phyloP scores from a whole-genome alignment of 2,329 filamentous ascomycete genomes.

The Tolypocladium endophyticum region DNA sequence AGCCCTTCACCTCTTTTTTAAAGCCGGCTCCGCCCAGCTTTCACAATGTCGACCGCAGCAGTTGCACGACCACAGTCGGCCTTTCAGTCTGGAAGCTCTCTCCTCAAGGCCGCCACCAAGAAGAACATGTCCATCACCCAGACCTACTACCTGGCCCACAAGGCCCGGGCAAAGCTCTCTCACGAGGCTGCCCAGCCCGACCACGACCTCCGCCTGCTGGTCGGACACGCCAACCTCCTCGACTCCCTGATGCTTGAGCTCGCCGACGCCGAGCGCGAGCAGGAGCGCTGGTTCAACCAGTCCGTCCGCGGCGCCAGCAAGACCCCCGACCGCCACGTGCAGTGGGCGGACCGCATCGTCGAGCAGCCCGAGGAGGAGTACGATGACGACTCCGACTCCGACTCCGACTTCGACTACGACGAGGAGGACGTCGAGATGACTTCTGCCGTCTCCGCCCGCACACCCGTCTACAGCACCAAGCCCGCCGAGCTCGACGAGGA shows the following conservation, averaged over 20 bases:
- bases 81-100: slow-evolving; percentile 8
- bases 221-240: slow-evolving; percentile 96
- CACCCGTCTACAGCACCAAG: slow-evolving; percentile 29
- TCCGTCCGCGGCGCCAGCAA: slow-evolving; percentile 67
- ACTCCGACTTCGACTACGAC: slow-evolving; percentile 36
- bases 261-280: slow-evolving; percentile 86
- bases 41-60: slow-evolving; percentile 20
- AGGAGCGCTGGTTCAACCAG: slow-evolving; percentile 97
- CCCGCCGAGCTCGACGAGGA: slow-evolving; percentile 21
- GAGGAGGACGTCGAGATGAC: slow-evolving; percentile 51
- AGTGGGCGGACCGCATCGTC: slow-evolving; percentile 74
- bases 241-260: slow-evolving; percentile 89
- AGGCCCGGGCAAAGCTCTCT: slow-evolving; percentile 91
- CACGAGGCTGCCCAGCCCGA: slow-evolving; percentile 81
- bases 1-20: neutral
- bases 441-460: slow-evolving; percentile 33
- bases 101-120: slow-evolving; percentile 33
- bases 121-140: slow-evolving; percentile 96
- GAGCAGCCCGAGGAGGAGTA: slow-evolving; percentile 64
- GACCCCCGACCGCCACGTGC: slow-evolving; percentile 60
- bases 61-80: slow-evolving; percentile 11
- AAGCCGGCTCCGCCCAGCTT: slow-evolving; percentile 2
- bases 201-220: slow-evolving; percentile 88
- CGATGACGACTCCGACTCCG: slow-evolving; percentile 40
- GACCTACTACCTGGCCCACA: slow-evolving; percentile 97